Conservation (phyloP, 208 protist genomes). For the Trypanosoma caninum region DNA sequence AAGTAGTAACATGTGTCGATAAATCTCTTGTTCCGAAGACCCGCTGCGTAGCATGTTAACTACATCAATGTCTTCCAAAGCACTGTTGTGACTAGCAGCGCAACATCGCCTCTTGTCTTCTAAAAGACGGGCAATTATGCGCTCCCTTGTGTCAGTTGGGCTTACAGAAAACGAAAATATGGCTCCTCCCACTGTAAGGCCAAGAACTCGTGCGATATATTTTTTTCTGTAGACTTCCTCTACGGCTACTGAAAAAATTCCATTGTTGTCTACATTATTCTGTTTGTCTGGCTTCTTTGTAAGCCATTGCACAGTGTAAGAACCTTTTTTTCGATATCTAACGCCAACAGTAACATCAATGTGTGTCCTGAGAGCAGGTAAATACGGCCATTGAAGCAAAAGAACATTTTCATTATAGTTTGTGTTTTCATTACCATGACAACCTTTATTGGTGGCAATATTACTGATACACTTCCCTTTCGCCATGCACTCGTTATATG, state of each 20-base stretch:
- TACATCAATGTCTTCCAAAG: conserved; percentile 18
- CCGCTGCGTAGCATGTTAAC: conserved; percentile 25
- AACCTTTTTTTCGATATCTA: conserved; percentile 41
- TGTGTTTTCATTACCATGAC: conserved; percentile 5
- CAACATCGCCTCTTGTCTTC: conserved; percentile 5
- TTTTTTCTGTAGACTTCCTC: conserved; percentile 54
- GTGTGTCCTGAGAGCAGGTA: conserved; percentile 47
- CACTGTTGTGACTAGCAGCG: neutral
- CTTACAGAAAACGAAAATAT: conserved; percentile 43
- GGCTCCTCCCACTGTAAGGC: conserved; percentile 51
- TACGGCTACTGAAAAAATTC: conserved; percentile 44
- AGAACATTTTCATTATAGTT: conserved; percentile 26
- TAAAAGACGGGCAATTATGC: conserved; percentile 21
- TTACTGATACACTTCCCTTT: too few relatives aligned
- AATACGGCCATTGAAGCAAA: conserved; percentile 47
- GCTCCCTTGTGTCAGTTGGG: conserved; percentile 33
- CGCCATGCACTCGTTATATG: too few relatives aligned
- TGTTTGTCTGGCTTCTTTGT: conserved; percentile 21
- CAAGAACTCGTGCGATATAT: conserved; percentile 55
- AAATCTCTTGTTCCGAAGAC: conserved; percentile 35
- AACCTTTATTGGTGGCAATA: conserved; percentile 23
- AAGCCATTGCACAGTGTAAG: conserved; percentile 56
- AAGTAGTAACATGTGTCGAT: conserved; percentile 31
- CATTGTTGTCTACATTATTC: conserved; percentile 16
- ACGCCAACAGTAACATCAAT: conserved; percentile 58